Base-by-base conservation (phyloP, 108 stramenopile species). In the Epipyxis sp. region DNA sequence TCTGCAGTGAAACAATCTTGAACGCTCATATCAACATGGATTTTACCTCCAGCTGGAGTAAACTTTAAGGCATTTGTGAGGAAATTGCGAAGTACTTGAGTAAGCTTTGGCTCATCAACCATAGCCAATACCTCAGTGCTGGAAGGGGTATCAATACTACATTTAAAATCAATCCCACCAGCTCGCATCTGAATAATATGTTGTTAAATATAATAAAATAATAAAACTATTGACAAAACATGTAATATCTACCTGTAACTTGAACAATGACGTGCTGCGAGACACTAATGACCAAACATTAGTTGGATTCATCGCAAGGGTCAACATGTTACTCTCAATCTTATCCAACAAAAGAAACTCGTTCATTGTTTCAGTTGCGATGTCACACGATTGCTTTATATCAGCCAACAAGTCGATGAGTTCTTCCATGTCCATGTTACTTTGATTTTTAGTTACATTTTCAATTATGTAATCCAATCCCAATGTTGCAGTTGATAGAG, bases 41-140 rank as follows among this genome's bases (percentile, higher is more conserved):
- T n/a, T n/a, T 57, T 67, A 6, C 65, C 65, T 42, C 20, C 65
- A 42, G 37, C 6, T 6, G 13, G 6, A 13, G 65, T 67, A 43
- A 67, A 67, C 65, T 67, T 67, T 6, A 67, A 20, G 6, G 65
- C 65, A 67, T 67, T 67, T 13, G 65, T 13, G 13, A 67, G 41
- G 41, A 67, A 67, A 20, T 67, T 67, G 20, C 65, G 65, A 39
- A 67, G 6, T 20, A 67, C 65, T 43, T 67, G 65, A 20, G 41
- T 67, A 39, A 67, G 6, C 20, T 67, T 67, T 13, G 6, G 65
- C 6, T 67, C 65, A 6, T 13, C 65, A 67, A 13, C 46, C 46
- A 50, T 20, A 13, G 20, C 46, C 6, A 50, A 20, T 6, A 6
- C 13, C 46, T 50, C 20, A 50, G n/a, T n/a, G n/a, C n/a, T n/a